Evolutionary conservation across 2,329 filamentous ascomycete species (phyloP), one percentile per base, ranked within the genome.

Genomic region (Ceratocystis harringtonii): DNA sequence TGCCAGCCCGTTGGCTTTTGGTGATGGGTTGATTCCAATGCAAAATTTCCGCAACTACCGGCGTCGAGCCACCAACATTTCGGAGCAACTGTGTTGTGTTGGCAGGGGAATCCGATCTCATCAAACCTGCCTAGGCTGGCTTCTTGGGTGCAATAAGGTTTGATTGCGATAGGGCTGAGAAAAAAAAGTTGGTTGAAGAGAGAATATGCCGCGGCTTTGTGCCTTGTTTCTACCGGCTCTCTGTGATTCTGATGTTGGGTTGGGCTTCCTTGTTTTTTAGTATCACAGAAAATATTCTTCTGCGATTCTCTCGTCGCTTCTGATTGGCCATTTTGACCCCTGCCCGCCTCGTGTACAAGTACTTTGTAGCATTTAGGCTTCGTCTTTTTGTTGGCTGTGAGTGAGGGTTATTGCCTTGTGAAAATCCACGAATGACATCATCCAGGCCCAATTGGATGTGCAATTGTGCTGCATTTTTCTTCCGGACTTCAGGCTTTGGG

Each of bases 131-230:
- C 52, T 17, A 19, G 48, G 48, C 48, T 19, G 52, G 28, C 28
- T 57, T 58, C n/a, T 19, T 58, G 15, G 7, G 28, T 58, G 17
- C 55, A 58, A 58, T 58, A 58, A 58, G 55, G 55, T 58, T 58
- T 58, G 28, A 58, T 19, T 58, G 55, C 10, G 22, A 36, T 36
- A 58, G 55, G 55, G 55, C 55, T 58, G 55, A 58, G 4, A 19
- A 28, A 15, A 28, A 28, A 15, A 10, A 28, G 22, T 2, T 52
- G 7, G 48, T 12, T 28, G 25, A 10, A 28, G 12, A 12, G 36
- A 41, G 36, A 41, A 41, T 10, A 12, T 10, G 36, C 36, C 36
- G 36, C n/a, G 12, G 19, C 48, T 52, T 52, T 52, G 48, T 28
- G 22, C 10, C 48, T 28, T 28, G 22, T 6, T 6, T 52, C 22